Evolutionary conservation across 2,329 filamentous ascomycete species (phyloP).

Genomic region (Hypoxylon sp.): DNA sequence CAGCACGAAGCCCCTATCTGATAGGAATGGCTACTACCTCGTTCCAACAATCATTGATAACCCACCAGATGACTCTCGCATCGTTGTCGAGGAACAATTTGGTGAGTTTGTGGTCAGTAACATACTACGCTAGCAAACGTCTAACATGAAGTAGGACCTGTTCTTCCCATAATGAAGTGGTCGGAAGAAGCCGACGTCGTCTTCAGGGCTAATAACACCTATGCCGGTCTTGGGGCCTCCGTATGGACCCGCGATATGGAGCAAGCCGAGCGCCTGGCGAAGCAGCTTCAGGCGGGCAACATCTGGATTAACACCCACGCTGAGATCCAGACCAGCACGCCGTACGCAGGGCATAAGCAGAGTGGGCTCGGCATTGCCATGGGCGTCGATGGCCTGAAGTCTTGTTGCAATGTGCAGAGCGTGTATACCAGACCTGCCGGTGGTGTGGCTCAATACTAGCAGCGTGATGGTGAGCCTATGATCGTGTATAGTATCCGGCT

Average conservation of each 20-base stretch:
- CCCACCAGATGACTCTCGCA: conserved; percentile 68
- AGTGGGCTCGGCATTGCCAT: conserved; percentile 60
- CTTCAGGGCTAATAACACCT: conserved; percentile 63
- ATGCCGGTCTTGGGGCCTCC: conserved; percentile 67
- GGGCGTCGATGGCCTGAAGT: conserved; percentile 35
- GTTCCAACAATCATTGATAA: conserved; percentile 73
- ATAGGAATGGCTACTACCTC: conserved; percentile 68
- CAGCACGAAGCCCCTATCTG: conserved; percentile 23
- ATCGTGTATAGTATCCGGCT: no score
- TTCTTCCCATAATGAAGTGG: conserved; percentile 63
- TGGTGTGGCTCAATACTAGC: neutral
- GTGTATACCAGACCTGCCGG: neutral
- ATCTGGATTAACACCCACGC: conserved; percentile 68
- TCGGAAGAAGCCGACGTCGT: conserved; percentile 63
- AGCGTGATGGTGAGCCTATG: neutral
- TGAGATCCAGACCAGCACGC: conserved; percentile 56
- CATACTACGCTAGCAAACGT: neutral
- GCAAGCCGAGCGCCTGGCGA: conserved; percentile 63
- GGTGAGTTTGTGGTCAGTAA: conserved; percentile 42
- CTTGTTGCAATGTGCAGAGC: conserved; percentile 34
- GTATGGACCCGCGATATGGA: conserved; percentile 67
- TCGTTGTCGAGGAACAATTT: conserved; percentile 70
- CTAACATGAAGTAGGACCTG: conserved; percentile 51
- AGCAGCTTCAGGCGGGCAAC: conserved; percentile 66
- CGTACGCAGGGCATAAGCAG: conserved; percentile 67